These are phyloP conservation scores for Ophiostoma piceae DNA, from an alignment of 2,329 filamentous ascomycete species.

Conservation along the genomic window DNA sequence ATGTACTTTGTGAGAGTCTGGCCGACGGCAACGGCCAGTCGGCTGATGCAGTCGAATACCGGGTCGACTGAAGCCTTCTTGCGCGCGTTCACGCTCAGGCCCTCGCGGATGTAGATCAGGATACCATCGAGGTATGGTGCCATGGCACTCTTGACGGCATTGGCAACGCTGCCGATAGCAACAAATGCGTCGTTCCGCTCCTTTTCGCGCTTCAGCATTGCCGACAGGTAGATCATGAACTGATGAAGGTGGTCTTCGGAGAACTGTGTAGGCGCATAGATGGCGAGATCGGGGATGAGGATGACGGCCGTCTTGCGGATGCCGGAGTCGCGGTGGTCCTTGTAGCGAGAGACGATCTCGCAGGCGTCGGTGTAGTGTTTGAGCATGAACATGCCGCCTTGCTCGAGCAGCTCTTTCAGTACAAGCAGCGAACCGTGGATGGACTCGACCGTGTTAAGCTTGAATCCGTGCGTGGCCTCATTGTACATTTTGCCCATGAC, in stretches of 20 bases:
- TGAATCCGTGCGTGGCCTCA: conserved; percentile 74
- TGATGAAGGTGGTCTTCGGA: conserved; percentile 81
- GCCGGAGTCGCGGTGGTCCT: conserved; percentile 83
- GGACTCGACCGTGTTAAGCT: conserved; percentile 74
- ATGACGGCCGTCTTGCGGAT: conserved; percentile 86
- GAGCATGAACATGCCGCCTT: conserved; percentile 99
- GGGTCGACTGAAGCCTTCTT: conserved; percentile 63
- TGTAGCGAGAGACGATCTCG: conserved; percentile 86
- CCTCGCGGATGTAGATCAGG: conserved; percentile 86
- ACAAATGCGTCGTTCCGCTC: conserved; percentile 91
- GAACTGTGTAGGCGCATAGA: conserved; percentile 88
- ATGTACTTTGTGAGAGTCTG: conserved; percentile 98
- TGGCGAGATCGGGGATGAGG: conserved; percentile 86
- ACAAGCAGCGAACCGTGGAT: conserved; percentile 93
- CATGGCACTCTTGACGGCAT: conserved; percentile 92
- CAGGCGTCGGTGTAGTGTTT: conserved; percentile 87
- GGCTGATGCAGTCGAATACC: conserved; percentile 96
- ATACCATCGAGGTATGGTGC: conserved; percentile 93
- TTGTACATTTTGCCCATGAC: conserved; percentile 91
- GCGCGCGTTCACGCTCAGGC: conserved; percentile 71
- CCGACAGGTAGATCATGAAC: conserved; percentile 94
- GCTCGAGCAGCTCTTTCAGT: conserved; percentile 84
- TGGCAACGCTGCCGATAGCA: conserved; percentile 92
- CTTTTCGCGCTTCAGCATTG: conserved; percentile 90
- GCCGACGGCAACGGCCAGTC: conserved; percentile 88